Conservation (phyloP, 768 basidiomycete genomes). For the Lyophyllum decastes region DNA sequence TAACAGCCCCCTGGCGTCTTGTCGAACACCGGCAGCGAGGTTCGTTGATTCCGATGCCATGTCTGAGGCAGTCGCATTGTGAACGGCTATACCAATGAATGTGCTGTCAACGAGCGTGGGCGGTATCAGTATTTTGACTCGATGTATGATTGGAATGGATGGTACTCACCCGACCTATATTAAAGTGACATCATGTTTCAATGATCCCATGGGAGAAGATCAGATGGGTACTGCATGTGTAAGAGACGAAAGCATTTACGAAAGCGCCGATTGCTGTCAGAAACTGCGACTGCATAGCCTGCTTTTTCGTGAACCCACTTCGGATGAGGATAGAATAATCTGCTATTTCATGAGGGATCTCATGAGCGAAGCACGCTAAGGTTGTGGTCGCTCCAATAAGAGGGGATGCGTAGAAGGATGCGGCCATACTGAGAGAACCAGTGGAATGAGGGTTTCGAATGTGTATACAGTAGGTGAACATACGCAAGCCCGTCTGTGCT, state of each 20-base stretch:
- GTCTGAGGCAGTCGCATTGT: constrained; percentile 65
- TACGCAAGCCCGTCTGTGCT: constrained; percentile 94
- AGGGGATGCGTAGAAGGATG: constrained; percentile 96
- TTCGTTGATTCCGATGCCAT: constrained; percentile 44
- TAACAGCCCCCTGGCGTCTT: constrained; percentile 73
- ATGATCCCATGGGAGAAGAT: constrained; percentile 13
- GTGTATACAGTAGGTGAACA: constrained; percentile 1
- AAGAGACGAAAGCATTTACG: constrained; percentile 48
- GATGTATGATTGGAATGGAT: not conserved
- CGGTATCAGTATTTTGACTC: constrained; percentile 17
- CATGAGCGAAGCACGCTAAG: constrained; percentile 93
- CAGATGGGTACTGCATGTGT: constrained; percentile 18
- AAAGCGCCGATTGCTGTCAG: constrained; percentile 91
- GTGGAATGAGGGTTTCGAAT: not conserved
- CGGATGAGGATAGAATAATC: constrained; percentile 93
- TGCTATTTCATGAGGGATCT: constrained; percentile 97
- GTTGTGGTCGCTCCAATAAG: constrained; percentile 92
- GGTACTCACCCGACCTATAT: constrained; percentile 42
- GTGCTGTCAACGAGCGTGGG: constrained; percentile 47
- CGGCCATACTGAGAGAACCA: constrained; percentile 69
- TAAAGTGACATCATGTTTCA: constrained; percentile 12
- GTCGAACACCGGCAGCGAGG: constrained; percentile 77
- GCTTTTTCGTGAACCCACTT: constrained; percentile 86
- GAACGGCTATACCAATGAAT: constrained; percentile 86
- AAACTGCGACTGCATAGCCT: constrained; percentile 94